Evolutionary conservation across 1,284 basidiomycete genomes (phyloP), one percentile per base, ranked within the genome.

Genomic region (Acaromyces ingoldii): DNA sequence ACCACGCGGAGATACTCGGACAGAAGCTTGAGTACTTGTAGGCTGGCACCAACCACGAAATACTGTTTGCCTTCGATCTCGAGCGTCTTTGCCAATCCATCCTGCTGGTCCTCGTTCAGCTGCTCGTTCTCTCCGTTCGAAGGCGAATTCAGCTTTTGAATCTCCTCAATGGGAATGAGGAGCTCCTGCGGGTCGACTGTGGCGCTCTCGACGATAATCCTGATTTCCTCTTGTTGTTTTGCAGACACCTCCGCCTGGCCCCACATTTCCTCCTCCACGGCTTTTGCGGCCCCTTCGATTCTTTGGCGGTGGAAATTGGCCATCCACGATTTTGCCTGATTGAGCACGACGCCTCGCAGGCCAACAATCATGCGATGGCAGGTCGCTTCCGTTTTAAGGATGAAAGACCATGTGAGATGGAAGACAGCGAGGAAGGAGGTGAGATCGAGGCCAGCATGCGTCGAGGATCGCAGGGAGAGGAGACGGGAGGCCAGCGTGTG

Each of bases 221-320:
- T 81, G 38, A 87, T 82, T n/a, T 83, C 79, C 36, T 81, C 80
- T 75, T 96, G 92, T 9, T 87, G 77, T 1, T 78, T 68, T 4
- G 78, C 69, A 1, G 83, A 78, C 1, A 95, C 85, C 50, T 95
- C 91, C 3, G 83, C 80, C 28, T 88, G 87, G 47, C 81, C 83
- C 89, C 91, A 92, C 41, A 84, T 85, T 67, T 93, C 91, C 63
- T 91, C 88, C 73, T 93, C 89, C 6, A 98, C 92, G 11, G 89
- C 79, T 73, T 87, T 89, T 22, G 92, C 91, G 3, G 88, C 89
- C 57, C 82, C 82, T 1, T 85, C 84, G 53, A 97, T 82, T 47
- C 87, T 82, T n/a, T 80, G 77, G 60, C 89, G 85, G 74, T 98
- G 93, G 77, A 92, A 95, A 0, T 80, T 77, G 62, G 88, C 84